Percentiles rank a stretch among this genome's conserved stretches.
Conservation (phyloP, 1,284 basidiomycete genomes). For the Cryptococcus neoformans region DNA sequence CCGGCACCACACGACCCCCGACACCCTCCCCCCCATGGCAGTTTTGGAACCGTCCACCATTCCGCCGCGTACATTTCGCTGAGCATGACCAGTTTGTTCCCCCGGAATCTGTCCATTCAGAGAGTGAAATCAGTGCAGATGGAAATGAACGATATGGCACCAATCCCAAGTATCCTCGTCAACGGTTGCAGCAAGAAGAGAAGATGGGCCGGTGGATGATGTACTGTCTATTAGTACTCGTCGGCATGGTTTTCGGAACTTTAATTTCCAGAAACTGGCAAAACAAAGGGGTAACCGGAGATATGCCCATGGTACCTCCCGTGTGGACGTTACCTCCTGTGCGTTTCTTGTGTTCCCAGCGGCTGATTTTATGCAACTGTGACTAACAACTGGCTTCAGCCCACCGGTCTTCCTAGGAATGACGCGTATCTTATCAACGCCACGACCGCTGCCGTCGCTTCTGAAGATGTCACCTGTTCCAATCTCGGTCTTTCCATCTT, state of each 20-base stretch:
- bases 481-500: slow-evolving; percentile 72
- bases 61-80: slow-evolving; percentile 10
- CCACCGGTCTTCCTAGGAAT: slow-evolving; percentile 55
- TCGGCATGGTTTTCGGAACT: slow-evolving; percentile 11
- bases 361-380: neutral
- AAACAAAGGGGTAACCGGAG: slow-evolving; percentile 8
- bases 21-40: slow-evolving; percentile 13
- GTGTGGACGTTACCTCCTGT: slow-evolving; percentile 37
- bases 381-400: slow-evolving; percentile 17
- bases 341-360: neutral
- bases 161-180: neutral
- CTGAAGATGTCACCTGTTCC: slow-evolving; percentile 80
- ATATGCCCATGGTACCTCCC: slow-evolving; percentile 35
- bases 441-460: slow-evolving; percentile 75
- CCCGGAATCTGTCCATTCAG: neutral
- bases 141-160: neutral
- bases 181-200: neutral
- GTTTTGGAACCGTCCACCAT: slow-evolving; percentile 17
- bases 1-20: neutral
- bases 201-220: slow-evolving; percentile 7
- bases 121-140: neutral
- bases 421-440: slow-evolving; percentile 72
- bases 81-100: slow-evolving; percentile 1
- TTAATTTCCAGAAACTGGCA: slow-evolving; percentile 6
- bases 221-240: slow-evolving; percentile 11